phyloP scores from a whole-genome alignment of 1,284 basidiomycete genomes.

The Fistulinella cinereoalba region DNA sequence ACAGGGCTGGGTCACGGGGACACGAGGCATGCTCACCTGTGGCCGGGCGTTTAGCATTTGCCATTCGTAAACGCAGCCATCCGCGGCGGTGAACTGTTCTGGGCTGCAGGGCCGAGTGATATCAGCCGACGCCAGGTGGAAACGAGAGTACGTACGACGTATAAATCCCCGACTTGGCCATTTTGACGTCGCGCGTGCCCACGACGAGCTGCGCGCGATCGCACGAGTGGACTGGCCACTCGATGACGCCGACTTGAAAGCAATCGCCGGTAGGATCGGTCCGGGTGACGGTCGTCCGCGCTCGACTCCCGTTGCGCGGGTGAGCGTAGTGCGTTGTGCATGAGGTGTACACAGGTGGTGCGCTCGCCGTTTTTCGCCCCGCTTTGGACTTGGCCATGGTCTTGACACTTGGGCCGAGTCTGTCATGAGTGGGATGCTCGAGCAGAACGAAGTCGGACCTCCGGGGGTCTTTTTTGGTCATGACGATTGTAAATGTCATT shows the following conservation, averaged over 20 bases:
- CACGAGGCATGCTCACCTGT: conserved; percentile 17
- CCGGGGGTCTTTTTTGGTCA: conserved; percentile 28
- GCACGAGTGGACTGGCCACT: conserved; percentile 21
- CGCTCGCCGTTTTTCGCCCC: background rate
- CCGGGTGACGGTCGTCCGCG: conserved; percentile 27
- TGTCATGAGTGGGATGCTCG: too few relatives aligned
- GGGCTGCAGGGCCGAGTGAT: conserved; percentile 12
- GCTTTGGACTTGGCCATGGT: too few relatives aligned
- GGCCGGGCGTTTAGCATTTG: conserved; percentile 23
- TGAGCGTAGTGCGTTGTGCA: conserved; percentile 14
- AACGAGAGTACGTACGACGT: conserved; percentile 23
- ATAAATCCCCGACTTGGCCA: conserved; percentile 23
- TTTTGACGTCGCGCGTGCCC: conserved; percentile 26
- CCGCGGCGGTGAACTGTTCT: conserved; percentile 24
- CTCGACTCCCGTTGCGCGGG: conserved; percentile 13
- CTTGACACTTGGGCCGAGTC: too few relatives aligned
- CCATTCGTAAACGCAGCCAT: conserved; percentile 31
- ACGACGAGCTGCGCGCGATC: conserved; percentile 20
- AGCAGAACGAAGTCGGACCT: conserved; percentile 21
- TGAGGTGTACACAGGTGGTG: conserved; percentile 15
- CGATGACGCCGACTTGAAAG: conserved; percentile 30
- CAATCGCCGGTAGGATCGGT: conserved; percentile 18
- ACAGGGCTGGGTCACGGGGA: background rate
- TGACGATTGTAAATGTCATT: conserved; percentile 26
- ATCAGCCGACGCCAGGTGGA: too few relatives aligned